Conservation (phyloP, 345 rosid species). For the Lepidium africanum region DNA sequence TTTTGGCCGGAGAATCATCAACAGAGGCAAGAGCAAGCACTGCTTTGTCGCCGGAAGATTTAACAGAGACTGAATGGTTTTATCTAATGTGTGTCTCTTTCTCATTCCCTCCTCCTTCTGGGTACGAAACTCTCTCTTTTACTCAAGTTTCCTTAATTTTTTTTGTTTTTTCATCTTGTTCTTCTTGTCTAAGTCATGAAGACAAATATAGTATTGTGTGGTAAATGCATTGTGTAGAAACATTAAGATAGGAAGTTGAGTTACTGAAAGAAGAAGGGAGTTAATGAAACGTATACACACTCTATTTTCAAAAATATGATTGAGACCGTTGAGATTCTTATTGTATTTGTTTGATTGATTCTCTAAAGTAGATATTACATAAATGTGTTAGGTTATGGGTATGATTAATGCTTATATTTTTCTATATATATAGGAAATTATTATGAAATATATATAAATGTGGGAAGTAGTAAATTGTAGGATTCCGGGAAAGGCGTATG, state of each 20-base stretch:
- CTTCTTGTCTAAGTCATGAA: background rate
- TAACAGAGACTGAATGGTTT: conserved; percentile 97
- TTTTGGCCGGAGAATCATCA: conserved; percentile 66
- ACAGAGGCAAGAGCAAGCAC: conserved; percentile 54
- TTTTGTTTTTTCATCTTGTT: background rate
- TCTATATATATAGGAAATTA: background rate
- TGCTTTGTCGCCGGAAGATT: conserved; percentile 87
- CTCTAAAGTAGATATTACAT: conserved; percentile 18
- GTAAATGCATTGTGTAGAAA: conserved; percentile 9
- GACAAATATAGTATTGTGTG: conserved; percentile 22
- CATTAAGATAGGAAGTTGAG: conserved; percentile 13
- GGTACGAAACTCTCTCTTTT: conserved; percentile 46
- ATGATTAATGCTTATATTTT: background rate
- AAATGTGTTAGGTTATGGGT: conserved; percentile 10
- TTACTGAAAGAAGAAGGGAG: conserved; percentile 23
- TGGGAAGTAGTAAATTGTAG: conserved; percentile 31
- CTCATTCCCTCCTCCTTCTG: conserved; percentile 70
- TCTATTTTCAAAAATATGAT: background rate
- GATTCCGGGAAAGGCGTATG: conserved; percentile 91
- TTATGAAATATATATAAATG: background rate
- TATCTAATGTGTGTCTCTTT: conserved; percentile 96
- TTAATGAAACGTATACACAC: conserved; percentile 3
- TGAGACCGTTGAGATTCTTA: conserved; percentile 15
- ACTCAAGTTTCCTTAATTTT: background rate
- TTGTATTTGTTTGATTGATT: background rate